Base-by-base conservation (phyloP, 805 yeast genomes). In the Candida namnaoensis region DNA sequence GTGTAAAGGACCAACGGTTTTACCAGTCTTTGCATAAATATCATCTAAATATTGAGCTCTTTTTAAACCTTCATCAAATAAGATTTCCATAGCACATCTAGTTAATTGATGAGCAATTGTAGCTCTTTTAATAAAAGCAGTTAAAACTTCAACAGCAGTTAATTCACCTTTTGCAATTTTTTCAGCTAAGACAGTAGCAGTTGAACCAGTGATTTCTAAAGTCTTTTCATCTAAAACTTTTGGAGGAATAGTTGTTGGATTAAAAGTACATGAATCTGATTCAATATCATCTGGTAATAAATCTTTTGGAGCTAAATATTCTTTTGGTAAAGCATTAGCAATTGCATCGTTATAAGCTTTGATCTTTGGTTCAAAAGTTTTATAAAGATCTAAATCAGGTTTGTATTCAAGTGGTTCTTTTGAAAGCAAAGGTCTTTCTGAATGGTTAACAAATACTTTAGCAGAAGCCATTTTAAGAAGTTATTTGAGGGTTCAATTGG, bases 1-100 rank as follows among this genome's bases (percentile, higher is more conserved):
- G 50, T 80, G 88, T 41, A 80, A 61, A 13, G 85, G 82, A 36
- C 88, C 88, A 34, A 72, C 57, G 1, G 78, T 65, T 46, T 71
- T 61, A 15, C 74, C 76, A 41, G 71, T 64, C 35, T 65, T 64
- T 12, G 57, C 58, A 38, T 64, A 57, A 49, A 69, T 67, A 1
- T 73, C 76, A 62, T 81, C 86, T 50, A 78, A 63, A 51, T 70
- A 74, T 49, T 70, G 49, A 7, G 84, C 83, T 45, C 74, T 63
- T 34, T 54, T 52, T 34, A 76, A 53, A n/a, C 82, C 90, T 44
- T 78, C 84, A 37, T 74, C 69, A 49, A 81, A 71, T 61, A 83
- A 66, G 42, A 84, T 66, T 43, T 79, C 82, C 56, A 78, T 68
- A 28, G 76, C 65, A 50, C 75, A 69, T 49, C 77, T 74, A 45